phyloP scores from a whole-genome alignment of 108 stramenopile genomes.

The Conticribra weissflogii region DNA sequence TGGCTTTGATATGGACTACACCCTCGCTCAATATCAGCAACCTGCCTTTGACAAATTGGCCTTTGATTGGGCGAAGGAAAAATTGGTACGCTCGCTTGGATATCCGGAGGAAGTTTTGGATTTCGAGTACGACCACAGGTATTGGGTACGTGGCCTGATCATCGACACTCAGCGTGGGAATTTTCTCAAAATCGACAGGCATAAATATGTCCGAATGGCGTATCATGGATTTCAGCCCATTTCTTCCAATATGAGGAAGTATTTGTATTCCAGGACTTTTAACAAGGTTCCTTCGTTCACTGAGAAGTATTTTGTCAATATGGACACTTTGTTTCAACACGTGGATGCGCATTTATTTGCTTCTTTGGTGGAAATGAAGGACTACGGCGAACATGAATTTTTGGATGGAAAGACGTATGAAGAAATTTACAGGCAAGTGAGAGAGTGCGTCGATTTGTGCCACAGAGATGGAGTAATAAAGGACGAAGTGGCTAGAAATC shows the following conservation, averaged over 20 bases:
- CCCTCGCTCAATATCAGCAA: constrained; percentile 91
- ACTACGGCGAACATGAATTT: constrained; percentile 74
- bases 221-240: constrained; percentile 88
- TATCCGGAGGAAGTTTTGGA: constrained; percentile 86
- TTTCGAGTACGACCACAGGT: constrained; percentile 86
- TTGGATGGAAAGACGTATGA: constrained; percentile 90
- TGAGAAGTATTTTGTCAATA: constrained; percentile 88
- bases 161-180: constrained; percentile 96
- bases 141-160: constrained; percentile 89
- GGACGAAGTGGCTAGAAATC: constrained; percentile 88
- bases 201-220: constrained; percentile 94
- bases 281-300: constrained; percentile 88
- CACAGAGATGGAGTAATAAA: constrained; percentile 98
- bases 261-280: constrained; percentile 75
- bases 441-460: constrained; percentile 93
- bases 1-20: constrained; percentile 98
- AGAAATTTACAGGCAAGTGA: constrained; percentile 85
- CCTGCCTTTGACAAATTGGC: constrained; percentile 93
- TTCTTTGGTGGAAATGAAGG: constrained; percentile 86
- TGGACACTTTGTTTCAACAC: constrained; percentile 94
- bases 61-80: constrained; percentile 94
- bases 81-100: constrained; percentile 84
- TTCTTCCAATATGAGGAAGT: constrained; percentile 70
- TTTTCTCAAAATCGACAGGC: constrained; percentile 94
- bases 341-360: constrained; percentile 89